phyloP scores from a whole-genome alignment of 805 yeast genomes.

The Suhomyces canberraensis region DNA sequence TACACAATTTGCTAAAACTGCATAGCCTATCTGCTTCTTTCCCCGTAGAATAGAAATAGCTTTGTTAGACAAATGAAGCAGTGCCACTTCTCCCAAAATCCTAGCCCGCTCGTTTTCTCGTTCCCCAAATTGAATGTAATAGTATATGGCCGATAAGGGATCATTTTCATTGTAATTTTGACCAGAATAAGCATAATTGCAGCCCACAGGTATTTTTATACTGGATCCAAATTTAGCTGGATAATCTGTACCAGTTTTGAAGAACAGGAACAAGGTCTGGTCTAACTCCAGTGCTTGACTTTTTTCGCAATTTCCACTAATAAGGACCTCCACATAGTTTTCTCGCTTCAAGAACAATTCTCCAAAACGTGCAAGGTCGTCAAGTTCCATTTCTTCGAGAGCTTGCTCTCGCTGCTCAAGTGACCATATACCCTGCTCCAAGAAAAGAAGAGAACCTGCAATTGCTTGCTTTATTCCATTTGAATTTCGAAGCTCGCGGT shows the following conservation, averaged over 20 bases:
- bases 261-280: too few relatives aligned
- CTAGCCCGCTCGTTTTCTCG: constrained; percentile 32
- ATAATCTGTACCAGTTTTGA: too few relatives aligned
- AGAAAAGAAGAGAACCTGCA: constrained; percentile 46
- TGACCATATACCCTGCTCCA: constrained; percentile 58
- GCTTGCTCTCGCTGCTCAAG: constrained; percentile 55
- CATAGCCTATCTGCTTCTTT: constrained; percentile 60
- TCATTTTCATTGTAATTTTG: constrained; percentile 38
- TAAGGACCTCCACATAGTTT: constrained; percentile 38
- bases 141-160: constrained; percentile 49
- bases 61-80: constrained; percentile 44
- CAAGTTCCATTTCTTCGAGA: constrained; percentile 46
- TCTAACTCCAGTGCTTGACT: background rate
- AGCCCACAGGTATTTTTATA: too few relatives aligned
- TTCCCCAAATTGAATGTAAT: constrained; percentile 56
- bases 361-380: constrained; percentile 30
- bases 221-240: too few relatives aligned
- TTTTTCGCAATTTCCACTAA: constrained; percentile 49
- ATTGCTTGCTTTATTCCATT: constrained; percentile 49
- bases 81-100: constrained; percentile 45
- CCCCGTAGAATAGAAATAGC: constrained; percentile 49
- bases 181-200: constrained; percentile 28
- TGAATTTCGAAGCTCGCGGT: constrained; percentile 39
- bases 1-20: constrained; percentile 55
- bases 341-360: constrained; percentile 20